Conservation (phyloP, 2,329 filamentous ascomycete species). For the Leptographium galeiforme region DNA sequence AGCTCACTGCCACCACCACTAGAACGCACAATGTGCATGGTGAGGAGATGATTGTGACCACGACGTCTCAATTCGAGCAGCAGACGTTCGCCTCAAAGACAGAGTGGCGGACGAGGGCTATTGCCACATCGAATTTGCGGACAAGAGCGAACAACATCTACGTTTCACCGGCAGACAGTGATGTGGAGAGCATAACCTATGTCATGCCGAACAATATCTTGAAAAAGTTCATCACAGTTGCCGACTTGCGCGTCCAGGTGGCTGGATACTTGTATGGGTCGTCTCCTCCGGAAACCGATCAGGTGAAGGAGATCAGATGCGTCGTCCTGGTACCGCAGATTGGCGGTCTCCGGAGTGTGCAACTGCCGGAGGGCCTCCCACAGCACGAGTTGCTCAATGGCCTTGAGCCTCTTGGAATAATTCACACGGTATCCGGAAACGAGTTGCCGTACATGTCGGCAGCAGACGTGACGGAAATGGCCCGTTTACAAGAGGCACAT, state of each 20-base stretch:
- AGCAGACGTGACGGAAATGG: conserved; percentile 85
- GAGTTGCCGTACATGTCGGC: conserved; percentile 95
- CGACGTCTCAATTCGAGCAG: conserved; percentile 94
- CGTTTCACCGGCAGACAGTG: conserved; percentile 88
- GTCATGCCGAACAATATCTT: conserved; percentile 99
- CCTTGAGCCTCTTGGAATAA: conserved; percentile 84
- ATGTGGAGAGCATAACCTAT: conserved; percentile 84
- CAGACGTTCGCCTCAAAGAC: conserved; percentile 97
- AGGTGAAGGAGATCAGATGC: conserved; percentile 92
- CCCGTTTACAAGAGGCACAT: conserved; percentile 77
- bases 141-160: conserved; percentile 97
- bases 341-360: conserved; percentile 80
- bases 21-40: conserved; percentile 96
- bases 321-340: conserved; percentile 98
- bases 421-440: conserved; percentile 90
- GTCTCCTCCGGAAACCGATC: conserved; percentile 85
- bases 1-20: conserved; percentile 92
- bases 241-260: conserved; percentile 90
- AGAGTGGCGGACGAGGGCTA: conserved; percentile 92
- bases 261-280: conserved; percentile 90
- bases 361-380: conserved; percentile 78
- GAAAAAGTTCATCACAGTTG: conserved; percentile 95
- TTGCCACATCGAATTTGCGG: conserved; percentile 88
- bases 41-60: conserved; percentile 96
- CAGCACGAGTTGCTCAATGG: conserved; percentile 80